Base-by-base conservation (phyloP, 495 filamentous ascomycete species). In the Hypoxylon perforatum region DNA sequence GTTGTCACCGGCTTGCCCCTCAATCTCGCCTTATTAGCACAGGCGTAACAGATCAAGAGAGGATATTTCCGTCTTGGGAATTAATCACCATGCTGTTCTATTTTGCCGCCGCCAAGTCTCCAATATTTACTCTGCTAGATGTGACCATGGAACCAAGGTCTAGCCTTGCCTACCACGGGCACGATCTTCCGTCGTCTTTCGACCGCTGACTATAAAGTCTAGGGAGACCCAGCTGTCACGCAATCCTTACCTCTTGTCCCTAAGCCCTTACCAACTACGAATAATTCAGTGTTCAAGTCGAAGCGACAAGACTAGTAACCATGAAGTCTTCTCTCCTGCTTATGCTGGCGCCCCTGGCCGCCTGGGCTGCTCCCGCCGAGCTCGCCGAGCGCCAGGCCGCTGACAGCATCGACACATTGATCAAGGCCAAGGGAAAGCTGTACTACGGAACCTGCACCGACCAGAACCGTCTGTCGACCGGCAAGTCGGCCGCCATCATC, bases 391-490 rank as follows among this genome's bases (percentile, higher is more conserved):
- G 80, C 22, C 81, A 82, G 68, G 75, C 79, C 0, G 18, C 75
- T 1, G 69, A 77, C 49, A 82, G 80, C 78, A 78, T 88, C 57
- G 80, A 88, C 77, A 67, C 65, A 51, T 76, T 82, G 15, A 81
- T 89, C 72, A 84, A 85, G 71, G 81, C 79, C 57, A 84, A 86
- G 77, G 85, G 87, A 66, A 89, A 86, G 76, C 77, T 80, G 57
- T 90, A 88, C 73, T 88, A 80, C 53, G 87, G 87, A 62, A 78
- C 81, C 48, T 79, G 76, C 71, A 74, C 83, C 15, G 88, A 89
- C 72, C 80, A 83, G 63, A 78, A 78, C 73, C 81, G 78, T 10
- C 80, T 90, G 1, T 74, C 68, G 56, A 65, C 73, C 10, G 86
- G 77, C 63, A 77, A 80, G 61, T 84, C 85, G 54, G 82, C 83